Evolutionary conservation across 305 asterid genomes (phyloP).

Genomic region (Andrographis paniculata): DNA sequence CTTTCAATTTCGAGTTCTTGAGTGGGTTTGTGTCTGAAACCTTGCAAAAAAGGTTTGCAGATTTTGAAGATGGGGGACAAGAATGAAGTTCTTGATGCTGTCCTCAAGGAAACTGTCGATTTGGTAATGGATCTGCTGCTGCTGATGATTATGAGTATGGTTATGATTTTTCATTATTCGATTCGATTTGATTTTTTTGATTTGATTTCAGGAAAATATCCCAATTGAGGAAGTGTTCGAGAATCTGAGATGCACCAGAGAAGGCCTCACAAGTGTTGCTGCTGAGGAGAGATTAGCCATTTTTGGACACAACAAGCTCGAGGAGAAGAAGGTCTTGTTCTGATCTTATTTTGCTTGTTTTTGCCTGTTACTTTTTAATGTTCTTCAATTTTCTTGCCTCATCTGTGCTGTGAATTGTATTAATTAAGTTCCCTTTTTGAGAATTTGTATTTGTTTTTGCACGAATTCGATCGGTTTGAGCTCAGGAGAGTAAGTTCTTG

Average conservation of each 20-base stretch:
- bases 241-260: constrained; percentile 87
- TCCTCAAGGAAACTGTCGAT: constrained; percentile 92
- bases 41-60: no score
- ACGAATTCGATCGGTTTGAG: no score
- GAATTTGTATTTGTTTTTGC: constrained; percentile 5
- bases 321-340: constrained; percentile 76
- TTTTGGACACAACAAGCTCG: constrained; percentile 97
- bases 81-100: constrained; percentile 95
- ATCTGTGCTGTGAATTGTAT: background rate
- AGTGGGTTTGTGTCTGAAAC: no score
- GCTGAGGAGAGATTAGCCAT: constrained; percentile 90
- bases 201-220: constrained; percentile 66
- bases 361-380: background rate
- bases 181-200: constrained; percentile 17
- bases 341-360: background rate
- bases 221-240: constrained; percentile 95
- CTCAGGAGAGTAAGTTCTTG: constrained; percentile 87
- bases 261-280: constrained; percentile 70
- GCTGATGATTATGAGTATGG: background rate
- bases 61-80: constrained; percentile 53
- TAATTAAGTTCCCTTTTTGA: background rate
- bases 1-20: no score
- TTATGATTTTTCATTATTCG: no score
- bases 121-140: constrained; percentile 92
- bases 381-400: background rate